A percentile compares a stretch with the other conserved stretches of the same genome.
Conservation (phyloP, 768 basidiomycete genomes). For the Phallus indusiatus region DNA sequence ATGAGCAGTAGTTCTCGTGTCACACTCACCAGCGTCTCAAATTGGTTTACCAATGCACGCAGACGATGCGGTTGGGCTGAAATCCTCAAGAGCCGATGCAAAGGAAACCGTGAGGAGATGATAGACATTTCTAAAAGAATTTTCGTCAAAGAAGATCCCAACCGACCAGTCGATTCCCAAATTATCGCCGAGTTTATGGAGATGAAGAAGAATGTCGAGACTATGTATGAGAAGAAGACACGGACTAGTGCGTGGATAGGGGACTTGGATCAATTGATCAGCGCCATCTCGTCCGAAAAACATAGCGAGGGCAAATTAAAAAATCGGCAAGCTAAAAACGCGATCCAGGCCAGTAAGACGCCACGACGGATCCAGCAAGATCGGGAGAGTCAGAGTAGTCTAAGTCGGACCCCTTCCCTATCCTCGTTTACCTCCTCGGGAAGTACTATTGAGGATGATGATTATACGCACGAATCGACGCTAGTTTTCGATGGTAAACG, state of each 20-base stretch:
- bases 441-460: background rate
- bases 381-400: background rate
- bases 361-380: background rate
- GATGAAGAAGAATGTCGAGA: slow-evolving; percentile 21
- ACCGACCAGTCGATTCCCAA: slow-evolving; percentile 4
- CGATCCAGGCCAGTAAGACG: background rate
- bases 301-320: background rate
- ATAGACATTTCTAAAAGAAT: slow-evolving; percentile 21
- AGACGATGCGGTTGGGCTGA: slow-evolving; percentile 15
- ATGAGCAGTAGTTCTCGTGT: background rate
- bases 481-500: slow-evolving; percentile 4
- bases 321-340: background rate
- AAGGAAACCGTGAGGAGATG: slow-evolving; percentile 16
- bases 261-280: slow-evolving; percentile 2
- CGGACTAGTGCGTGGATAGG: slow-evolving; percentile 7
- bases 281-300: background rate
- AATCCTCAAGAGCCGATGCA: slow-evolving; percentile 13
- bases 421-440: background rate
- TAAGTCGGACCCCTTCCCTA: background rate
- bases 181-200: slow-evolving; percentile 19
- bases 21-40: slow-evolving; percentile 2
- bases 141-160: slow-evolving; percentile 14
- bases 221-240: slow-evolving; percentile 20
- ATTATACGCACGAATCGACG: background rate
- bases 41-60: slow-evolving; percentile 16